Percentiles rank a stretch among this genome's conserved stretches.
These are phyloP conservation scores for Coemansia erecta DNA, from an alignment of 192 early-diverging fungal species.

Conservation along the genomic window DNA sequence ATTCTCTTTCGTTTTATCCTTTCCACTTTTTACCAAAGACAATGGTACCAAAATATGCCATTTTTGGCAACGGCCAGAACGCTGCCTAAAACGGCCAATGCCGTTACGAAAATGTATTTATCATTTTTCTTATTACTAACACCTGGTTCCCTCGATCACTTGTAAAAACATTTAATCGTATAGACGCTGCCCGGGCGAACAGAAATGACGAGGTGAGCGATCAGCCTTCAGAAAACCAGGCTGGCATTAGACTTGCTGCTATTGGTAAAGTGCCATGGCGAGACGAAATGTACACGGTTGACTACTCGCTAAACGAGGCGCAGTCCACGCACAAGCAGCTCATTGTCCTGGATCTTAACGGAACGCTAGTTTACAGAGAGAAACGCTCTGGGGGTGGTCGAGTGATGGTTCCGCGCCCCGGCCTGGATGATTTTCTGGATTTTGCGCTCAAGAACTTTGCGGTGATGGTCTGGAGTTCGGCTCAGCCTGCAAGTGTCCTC, in stretches of 20 bases:
- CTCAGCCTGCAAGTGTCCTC: conserved; percentile 55
- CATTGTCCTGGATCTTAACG: conserved; percentile 71
- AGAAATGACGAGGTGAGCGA: no score
- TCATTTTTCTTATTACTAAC: no score
- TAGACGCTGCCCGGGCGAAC: background rate
- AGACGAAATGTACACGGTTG: conserved; percentile 12
- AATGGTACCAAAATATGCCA: no score
- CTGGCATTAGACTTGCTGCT: no score
- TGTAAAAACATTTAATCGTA: no score
- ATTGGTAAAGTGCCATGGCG: conserved; percentile 8
- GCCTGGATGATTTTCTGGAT: conserved; percentile 53
- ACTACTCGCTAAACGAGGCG: conserved; percentile 31
- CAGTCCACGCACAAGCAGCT: conserved; percentile 43
- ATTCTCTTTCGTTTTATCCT: background rate
- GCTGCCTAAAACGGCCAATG: no score
- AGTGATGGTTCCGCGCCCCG: conserved; percentile 49
- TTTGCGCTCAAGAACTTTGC: conserved; percentile 59
- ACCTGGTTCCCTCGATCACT: no score
- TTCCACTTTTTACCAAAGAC: background rate
- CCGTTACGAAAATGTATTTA: no score
- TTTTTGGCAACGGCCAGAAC: no score
- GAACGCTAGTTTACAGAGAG: conserved; percentile 59
- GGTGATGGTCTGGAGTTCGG: conserved; percentile 77
- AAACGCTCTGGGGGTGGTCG: conserved; percentile 2
- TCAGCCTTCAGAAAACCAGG: no score